Evolutionary conservation across 225 moss, liverwort and hornwort species (phyloP).

Genomic region (Lunularia cruciata): DNA sequence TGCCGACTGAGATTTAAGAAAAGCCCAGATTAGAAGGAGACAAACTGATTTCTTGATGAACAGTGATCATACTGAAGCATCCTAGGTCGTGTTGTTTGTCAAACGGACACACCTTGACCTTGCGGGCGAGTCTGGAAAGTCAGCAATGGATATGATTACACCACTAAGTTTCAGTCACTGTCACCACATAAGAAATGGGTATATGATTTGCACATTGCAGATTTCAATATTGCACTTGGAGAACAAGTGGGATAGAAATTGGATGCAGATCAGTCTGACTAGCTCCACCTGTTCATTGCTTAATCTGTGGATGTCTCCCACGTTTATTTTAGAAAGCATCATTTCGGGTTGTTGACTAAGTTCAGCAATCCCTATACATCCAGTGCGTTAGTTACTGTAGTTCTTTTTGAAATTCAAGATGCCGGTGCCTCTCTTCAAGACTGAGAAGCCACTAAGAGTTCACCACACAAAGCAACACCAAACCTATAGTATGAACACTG

Average conservation of each 20-base stretch:
- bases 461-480: not conserved
- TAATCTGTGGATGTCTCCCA: not conserved
- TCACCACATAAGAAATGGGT: too few relatives aligned
- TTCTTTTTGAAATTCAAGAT: not conserved
- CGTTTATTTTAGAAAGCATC: not conserved
- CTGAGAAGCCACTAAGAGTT: not conserved
- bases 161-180: too few relatives aligned
- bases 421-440: not conserved
- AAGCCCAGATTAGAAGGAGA: not conserved
- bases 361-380: too few relatives aligned
- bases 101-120: not conserved
- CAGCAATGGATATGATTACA: not conserved
- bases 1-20: not conserved
- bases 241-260: not conserved
- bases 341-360: not conserved
- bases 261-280: not conserved
- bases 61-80: not conserved
- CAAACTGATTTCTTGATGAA: not conserved
- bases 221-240: not conserved
- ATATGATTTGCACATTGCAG: not conserved
- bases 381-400: not conserved
- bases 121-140: not conserved
- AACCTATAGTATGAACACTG: too few relatives aligned
- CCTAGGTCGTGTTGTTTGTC: constrained; percentile 8
- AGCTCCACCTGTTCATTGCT: not conserved